A percentile compares a stretch with the other conserved stretches of the same genome.
Conservation (phyloP, 148 eudicot genomes). For the Rhododendron henanense region DNA sequence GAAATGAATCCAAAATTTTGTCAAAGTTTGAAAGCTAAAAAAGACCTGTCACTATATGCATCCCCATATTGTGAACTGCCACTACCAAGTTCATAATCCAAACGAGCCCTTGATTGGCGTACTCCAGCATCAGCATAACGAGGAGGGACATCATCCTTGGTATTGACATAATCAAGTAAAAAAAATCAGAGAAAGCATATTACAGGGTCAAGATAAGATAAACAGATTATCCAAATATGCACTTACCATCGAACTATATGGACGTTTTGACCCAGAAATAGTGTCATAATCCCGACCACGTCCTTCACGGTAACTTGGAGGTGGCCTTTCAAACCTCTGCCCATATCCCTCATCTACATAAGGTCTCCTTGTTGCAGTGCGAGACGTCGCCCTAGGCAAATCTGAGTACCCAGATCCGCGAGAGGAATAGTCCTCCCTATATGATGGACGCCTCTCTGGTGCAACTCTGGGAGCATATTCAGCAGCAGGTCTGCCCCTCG, state of each 20-base stretch:
- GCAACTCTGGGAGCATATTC: constrained; percentile 66
- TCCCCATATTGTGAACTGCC: constrained; percentile 77
- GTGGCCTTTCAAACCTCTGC: constrained; percentile 83
- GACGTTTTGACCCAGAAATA: constrained; percentile 80
- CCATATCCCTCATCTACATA: constrained; percentile 75
- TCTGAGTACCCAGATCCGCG: constrained; percentile 73
- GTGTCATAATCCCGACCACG: constrained; percentile 81
- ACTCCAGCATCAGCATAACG: constrained; percentile 68
- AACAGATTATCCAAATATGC: neutral
- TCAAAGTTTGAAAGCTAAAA: neutral
- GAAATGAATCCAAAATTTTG: neutral
- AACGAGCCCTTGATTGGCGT: constrained; percentile 88
- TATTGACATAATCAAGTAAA: neutral
- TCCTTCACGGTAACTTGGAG: constrained; percentile 73
- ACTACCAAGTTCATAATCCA: constrained; percentile 72
- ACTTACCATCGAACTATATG: constrained; percentile 72
- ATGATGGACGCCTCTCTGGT: constrained; percentile 68
- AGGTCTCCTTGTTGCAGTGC: constrained; percentile 61
- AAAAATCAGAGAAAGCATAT: neutral
- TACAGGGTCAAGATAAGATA: neutral
- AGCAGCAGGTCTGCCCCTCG: constrained; percentile 47
- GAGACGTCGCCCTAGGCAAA: constrained; percentile 57
- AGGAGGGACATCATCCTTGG: constrained; percentile 78
- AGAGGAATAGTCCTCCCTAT: constrained; percentile 70
- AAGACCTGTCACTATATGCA: constrained; percentile 75